Conservation (phyloP, 2,329 filamentous ascomycete species). For the Stachybotrys chartarum region DNA sequence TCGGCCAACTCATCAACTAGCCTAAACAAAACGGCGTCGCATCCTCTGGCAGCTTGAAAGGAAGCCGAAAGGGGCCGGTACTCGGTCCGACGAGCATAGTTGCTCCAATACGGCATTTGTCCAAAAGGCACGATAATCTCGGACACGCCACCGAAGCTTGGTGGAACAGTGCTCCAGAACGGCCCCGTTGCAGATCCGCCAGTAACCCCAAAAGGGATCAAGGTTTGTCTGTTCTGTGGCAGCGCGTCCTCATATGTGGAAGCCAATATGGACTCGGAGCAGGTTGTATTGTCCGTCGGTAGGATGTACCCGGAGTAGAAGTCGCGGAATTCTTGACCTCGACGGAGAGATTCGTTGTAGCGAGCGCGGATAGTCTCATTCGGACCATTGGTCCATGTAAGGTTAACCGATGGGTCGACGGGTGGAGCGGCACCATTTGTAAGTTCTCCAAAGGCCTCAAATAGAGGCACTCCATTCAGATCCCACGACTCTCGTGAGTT, state of each 20-base stretch:
- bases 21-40: slow-evolving; percentile 1
- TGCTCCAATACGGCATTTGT: background rate
- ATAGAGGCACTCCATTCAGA: background rate
- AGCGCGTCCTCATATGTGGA: background rate
- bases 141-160: background rate
- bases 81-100: background rate
- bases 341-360: background rate
- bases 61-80: background rate
- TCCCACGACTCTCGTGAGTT: background rate
- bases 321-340: background rate
- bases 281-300: background rate
- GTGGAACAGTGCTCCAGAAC: background rate
- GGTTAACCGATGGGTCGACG: background rate
- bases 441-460: background rate
- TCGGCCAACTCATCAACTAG: background rate
- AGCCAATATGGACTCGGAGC: background rate
- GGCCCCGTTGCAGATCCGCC: background rate
- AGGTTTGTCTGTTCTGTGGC: background rate
- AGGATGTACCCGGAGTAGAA: background rate
- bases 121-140: slow-evolving; percentile 1
- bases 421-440: background rate
- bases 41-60: slow-evolving; percentile 1
- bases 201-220: background rate
- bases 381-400: background rate
- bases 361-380: background rate